phyloP scores from a whole-genome alignment of 179 eudicot genomes.

The Kewa caespitosa region DNA sequence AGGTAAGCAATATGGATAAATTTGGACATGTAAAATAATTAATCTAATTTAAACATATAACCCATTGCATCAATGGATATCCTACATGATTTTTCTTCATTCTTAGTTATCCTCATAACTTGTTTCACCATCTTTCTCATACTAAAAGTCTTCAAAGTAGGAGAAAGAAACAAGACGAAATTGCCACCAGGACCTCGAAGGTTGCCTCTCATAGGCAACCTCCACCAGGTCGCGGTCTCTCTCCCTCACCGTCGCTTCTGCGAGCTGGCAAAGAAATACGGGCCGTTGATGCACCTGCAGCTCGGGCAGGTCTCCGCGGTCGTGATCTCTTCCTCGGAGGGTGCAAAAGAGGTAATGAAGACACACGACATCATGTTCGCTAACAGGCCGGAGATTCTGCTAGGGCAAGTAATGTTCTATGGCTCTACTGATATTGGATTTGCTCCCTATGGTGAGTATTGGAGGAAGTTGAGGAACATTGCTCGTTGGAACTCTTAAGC shows the following conservation, averaged over 20 bases:
- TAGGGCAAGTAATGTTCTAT: background rate
- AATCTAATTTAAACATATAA: too few species aligned
- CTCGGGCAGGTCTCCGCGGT: background rate
- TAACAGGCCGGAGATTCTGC: background rate
- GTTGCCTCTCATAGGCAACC: slow-evolving; percentile 1
- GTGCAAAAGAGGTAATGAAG: background rate
- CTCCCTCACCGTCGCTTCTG: background rate
- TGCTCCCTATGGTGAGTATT: background rate
- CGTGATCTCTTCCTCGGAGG: slow-evolving; percentile 1
- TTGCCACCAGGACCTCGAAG: slow-evolving; percentile 5
- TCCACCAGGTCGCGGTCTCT: background rate
- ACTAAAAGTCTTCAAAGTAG: background rate
- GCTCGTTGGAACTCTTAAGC: background rate
- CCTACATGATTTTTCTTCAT: background rate
- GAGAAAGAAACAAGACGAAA: background rate
- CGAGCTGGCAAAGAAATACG: background rate
- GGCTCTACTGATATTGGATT: background rate
- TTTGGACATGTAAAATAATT: too few species aligned
- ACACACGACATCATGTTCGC: background rate
- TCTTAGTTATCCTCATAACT: background rate
- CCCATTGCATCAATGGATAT: too few species aligned
- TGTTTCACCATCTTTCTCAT: background rate
- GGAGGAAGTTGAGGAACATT: slow-evolving; percentile 5
- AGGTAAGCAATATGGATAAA: too few species aligned
- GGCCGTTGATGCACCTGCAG: slow-evolving; percentile 9